Evolutionary conservation across 1,284 basidiomycete genomes (phyloP).

Genomic region (Omphalotus olearius): DNA sequence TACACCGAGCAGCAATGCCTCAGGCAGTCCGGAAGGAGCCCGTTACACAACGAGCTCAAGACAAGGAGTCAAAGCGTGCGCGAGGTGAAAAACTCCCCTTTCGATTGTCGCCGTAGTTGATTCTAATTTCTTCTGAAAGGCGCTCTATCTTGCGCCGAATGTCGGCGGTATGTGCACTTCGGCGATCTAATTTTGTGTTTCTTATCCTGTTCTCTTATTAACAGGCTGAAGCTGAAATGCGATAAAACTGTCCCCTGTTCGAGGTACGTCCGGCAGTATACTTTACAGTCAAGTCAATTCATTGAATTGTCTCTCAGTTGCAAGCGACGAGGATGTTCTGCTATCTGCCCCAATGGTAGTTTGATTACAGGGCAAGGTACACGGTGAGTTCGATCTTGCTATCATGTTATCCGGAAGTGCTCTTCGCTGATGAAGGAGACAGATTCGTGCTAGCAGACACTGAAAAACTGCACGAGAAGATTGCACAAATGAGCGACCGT

Average conservation of each 20-base stretch:
- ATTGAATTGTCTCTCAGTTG: constrained; percentile 35
- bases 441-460: constrained; percentile 79
- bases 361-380: constrained; percentile 72
- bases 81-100: constrained; percentile 36
- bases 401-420: background rate
- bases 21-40: constrained; percentile 39
- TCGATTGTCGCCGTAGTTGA: background rate
- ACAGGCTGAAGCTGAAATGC: constrained; percentile 71
- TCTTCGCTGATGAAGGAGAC: background rate
- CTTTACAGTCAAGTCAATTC: background rate
- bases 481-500: constrained; percentile 67
- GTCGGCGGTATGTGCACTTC: constrained; percentile 46
- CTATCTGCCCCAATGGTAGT: constrained; percentile 73
- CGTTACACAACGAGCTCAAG: constrained; percentile 35
- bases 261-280: constrained; percentile 33
- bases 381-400: constrained; percentile 36
- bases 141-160: constrained; percentile 69
- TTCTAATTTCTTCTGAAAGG: constrained; percentile 26
- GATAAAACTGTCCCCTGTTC: constrained; percentile 74
- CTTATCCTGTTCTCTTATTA: background rate
- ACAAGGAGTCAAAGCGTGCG: constrained; percentile 60
- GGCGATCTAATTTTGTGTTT: background rate
- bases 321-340: constrained; percentile 67
- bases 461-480: constrained; percentile 69
- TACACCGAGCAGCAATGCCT: constrained; percentile 27